Conservation (phyloP, 108 stramenopile genomes). For the Stephanodiscus triporus region DNA sequence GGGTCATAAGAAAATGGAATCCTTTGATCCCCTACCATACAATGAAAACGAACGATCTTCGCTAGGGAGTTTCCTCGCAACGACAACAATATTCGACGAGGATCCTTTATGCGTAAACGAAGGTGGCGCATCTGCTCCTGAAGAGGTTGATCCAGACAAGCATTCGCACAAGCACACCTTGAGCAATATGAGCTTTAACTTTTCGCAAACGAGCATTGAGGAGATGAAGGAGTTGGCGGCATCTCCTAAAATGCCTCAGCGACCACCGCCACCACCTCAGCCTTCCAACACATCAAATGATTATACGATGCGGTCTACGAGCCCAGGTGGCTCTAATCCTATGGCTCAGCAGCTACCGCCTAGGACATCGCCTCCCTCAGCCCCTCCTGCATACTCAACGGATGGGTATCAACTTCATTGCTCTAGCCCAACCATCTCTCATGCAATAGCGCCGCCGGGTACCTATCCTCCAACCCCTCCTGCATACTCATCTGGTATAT, state of each 20-base stretch:
- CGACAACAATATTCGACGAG: constrained; percentile 20
- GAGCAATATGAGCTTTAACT: constrained; percentile 57
- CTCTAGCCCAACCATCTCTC: constrained; percentile 10
- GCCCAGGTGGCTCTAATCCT: neutral
- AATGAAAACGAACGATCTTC: constrained; percentile 25
- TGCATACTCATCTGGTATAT: neutral
- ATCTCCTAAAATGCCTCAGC: neutral
- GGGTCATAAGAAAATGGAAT: constrained; percentile 22
- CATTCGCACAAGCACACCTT: constrained; percentile 61
- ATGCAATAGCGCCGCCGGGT: neutral
- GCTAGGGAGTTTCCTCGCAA: constrained; percentile 44
- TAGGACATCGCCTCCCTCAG: neutral
- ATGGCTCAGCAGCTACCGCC: constrained; percentile 2
- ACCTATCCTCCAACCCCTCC: neutral
- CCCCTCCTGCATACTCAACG: neutral
- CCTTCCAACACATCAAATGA: constrained; percentile 1
- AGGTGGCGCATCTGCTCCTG: constrained; percentile 21
- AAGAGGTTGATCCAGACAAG: constrained; percentile 20
- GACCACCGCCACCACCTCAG: constrained; percentile 9
- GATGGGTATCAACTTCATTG: constrained; percentile 16
- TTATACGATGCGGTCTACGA: neutral
- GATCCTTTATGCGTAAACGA: constrained; percentile 22
- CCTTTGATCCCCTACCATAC: constrained; percentile 10
- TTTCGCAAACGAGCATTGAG: neutral
- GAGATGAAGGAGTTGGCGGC: neutral